A percentile compares a stretch with the other conserved stretches of the same genome.
Conservation (phyloP, 371 early-diverging fungal genomes). For the Rhizomucor miehei region DNA sequence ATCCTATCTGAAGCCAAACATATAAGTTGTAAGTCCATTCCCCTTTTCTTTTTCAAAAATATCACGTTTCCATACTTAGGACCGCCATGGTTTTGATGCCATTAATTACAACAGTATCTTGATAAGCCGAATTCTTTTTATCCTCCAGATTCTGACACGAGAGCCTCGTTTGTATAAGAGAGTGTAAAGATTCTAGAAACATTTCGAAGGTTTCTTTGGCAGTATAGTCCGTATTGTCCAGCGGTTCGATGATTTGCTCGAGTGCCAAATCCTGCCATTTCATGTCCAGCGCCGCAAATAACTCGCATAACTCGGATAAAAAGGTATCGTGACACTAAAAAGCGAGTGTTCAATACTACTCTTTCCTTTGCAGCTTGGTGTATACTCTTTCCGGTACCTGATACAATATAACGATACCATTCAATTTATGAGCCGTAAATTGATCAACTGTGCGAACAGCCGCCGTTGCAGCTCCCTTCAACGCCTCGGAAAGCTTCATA, state of each 20-base stretch:
- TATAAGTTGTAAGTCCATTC: too few relatives aligned
- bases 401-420: not conserved
- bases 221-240: conserved; percentile 2
- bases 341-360: conserved; percentile 20
- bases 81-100: conserved; percentile 44
- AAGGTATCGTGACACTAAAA: conserved; percentile 9
- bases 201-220: conserved; percentile 14
- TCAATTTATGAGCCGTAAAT: not conserved
- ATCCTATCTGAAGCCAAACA: conserved; percentile 32
- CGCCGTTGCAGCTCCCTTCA: not conserved
- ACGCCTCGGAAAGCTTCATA: not conserved
- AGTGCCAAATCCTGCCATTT: conserved; percentile 20
- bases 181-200: conserved; percentile 30
- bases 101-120: conserved; percentile 38
- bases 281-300: conserved; percentile 15
- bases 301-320: conserved; percentile 26
- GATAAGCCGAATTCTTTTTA: conserved; percentile 26
- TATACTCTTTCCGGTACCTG: not conserved
- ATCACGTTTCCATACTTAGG: conserved; percentile 16
- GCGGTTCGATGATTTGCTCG: conserved; percentile 21
- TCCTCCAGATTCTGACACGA: not conserved
- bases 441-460: not conserved
- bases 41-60: not conserved
- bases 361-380: too few relatives aligned
- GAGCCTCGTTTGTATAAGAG: conserved; percentile 18